Evolutionary conservation across 306 rosid genomes (phyloP).

Genomic region (Ceratonia siliqua): DNA sequence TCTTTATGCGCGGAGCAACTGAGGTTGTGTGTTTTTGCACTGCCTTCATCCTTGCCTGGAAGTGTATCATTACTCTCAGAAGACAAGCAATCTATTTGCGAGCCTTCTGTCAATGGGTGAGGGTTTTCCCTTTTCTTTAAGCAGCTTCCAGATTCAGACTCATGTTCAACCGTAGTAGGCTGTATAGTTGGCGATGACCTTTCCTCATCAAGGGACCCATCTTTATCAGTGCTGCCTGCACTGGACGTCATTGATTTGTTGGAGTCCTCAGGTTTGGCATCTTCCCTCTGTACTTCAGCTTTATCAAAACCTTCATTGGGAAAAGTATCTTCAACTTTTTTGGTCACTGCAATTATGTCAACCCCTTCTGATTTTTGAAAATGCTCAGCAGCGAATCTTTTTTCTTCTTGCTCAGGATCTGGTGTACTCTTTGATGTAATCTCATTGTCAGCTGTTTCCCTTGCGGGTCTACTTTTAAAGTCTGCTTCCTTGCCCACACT

Average conservation of each 20-base stretch:
- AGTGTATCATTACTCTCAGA: slow-evolving; percentile 35
- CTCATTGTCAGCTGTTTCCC: slow-evolving; percentile 45
- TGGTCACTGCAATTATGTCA: slow-evolving; percentile 40
- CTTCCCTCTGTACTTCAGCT: slow-evolving; percentile 38
- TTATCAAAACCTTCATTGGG: slow-evolving; percentile 31
- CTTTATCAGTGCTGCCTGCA: slow-evolving; percentile 40
- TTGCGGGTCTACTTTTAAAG: slow-evolving; percentile 29
- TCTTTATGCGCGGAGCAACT: slow-evolving; percentile 35
- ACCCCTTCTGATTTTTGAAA: slow-evolving; percentile 41
- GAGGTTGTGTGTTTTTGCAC: slow-evolving; percentile 29
- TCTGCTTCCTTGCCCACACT: slow-evolving; percentile 62
- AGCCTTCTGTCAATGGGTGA: slow-evolving; percentile 30
- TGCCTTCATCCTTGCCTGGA: slow-evolving; percentile 42
- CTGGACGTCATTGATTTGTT: slow-evolving; percentile 38
- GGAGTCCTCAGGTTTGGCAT: slow-evolving; percentile 36
- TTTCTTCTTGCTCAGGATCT: slow-evolving; percentile 43
- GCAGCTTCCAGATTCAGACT: slow-evolving; percentile 39
- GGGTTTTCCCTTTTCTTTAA: slow-evolving; percentile 33
- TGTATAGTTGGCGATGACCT: slow-evolving; percentile 36
- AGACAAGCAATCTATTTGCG: slow-evolving; percentile 30
- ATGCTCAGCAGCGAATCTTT: slow-evolving; percentile 35
- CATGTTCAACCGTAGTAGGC: slow-evolving; percentile 24
- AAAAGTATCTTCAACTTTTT: slow-evolving; percentile 36
- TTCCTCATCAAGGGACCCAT: slow-evolving; percentile 49
- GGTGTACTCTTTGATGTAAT: slow-evolving; percentile 42